phyloP scores from a whole-genome alignment of 2,329 filamentous ascomycete species.

The Penicillium sp. region DNA sequence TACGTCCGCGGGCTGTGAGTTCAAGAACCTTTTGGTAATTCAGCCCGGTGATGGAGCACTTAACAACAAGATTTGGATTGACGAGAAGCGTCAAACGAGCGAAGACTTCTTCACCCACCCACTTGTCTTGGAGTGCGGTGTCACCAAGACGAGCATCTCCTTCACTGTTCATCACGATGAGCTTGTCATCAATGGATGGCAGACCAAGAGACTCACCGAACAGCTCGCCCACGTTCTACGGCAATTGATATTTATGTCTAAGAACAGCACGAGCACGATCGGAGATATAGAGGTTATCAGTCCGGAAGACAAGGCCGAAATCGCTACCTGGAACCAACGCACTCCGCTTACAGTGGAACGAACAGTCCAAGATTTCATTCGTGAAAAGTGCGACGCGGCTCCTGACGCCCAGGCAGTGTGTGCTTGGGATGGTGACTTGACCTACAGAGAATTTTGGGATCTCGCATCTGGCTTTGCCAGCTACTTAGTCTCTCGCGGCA shows the following conservation, averaged over 20 bases:
- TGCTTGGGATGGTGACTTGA: conserved; percentile 38
- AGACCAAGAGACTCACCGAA: conserved; percentile 55
- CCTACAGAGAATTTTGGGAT: conserved; percentile 33
- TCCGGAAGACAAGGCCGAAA: conserved; percentile 33
- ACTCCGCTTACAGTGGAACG: conserved; percentile 25
- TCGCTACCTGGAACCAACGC: conserved; percentile 35
- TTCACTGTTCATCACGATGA: conserved; percentile 66
- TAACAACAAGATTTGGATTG: conserved; percentile 30
- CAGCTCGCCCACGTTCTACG: conserved; percentile 48
- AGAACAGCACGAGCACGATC: conserved; percentile 25
- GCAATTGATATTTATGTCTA: conserved; percentile 32
- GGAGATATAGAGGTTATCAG: conserved; percentile 34
- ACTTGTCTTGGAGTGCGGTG: conserved; percentile 64
- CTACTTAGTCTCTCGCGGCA: conserved; percentile 33
- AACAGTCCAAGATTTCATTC: conserved; percentile 37
- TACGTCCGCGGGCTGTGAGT: conserved; percentile 46
- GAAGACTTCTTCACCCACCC: conserved; percentile 60
- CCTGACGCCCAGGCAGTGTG: conserved; percentile 35
- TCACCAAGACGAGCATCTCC: conserved; percentile 54
- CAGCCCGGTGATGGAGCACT: conserved; percentile 31
- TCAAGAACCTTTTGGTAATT: conserved; percentile 50
- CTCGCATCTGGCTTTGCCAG: conserved; percentile 32
- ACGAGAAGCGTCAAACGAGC: conserved; percentile 52
- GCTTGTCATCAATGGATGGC: conserved; percentile 52
- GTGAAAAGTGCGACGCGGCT: conserved; percentile 23